phyloP scores from a whole-genome alignment of 352 stramenopile species.

The Hyaloperonospora brassicae region DNA sequence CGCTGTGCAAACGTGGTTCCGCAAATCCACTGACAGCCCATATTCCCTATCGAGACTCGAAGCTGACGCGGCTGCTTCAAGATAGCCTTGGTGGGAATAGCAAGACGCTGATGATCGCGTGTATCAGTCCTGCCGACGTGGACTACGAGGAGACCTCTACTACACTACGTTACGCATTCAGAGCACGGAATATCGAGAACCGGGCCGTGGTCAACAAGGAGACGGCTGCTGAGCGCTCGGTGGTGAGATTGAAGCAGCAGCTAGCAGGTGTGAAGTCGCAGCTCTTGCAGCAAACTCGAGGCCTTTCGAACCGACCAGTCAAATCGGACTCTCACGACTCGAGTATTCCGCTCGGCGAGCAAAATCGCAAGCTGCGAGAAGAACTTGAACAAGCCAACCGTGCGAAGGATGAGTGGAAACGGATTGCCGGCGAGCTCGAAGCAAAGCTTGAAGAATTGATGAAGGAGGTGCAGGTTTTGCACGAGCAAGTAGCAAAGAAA shows the following conservation, averaged over 20 bases:
- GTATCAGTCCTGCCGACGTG: constrained; percentile 64
- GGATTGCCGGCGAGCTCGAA: constrained; percentile 35
- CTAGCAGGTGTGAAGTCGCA: constrained; percentile 57
- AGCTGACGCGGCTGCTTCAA: constrained; percentile 85
- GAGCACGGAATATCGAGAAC: constrained; percentile 98
- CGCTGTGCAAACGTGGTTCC: constrained; percentile 80
- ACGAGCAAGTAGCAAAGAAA: constrained; percentile 7
- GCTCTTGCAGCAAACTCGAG: constrained; percentile 35
- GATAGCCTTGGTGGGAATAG: constrained; percentile 87
- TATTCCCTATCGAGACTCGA: constrained; percentile 87
- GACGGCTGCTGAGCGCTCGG: constrained; percentile 79
- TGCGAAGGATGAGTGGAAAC: constrained; percentile 64
- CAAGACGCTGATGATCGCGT: constrained; percentile 88
- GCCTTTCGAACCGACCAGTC: no score
- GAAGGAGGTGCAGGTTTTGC: constrained; percentile 20
- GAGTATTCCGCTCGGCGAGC: constrained; percentile 13
- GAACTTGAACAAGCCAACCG: constrained; percentile 24
- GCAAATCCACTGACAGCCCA: constrained; percentile 27
- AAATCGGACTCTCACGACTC: no score
- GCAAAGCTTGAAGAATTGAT: constrained; percentile 17
- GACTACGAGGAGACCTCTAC: constrained; percentile 93
- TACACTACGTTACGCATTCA: constrained; percentile 92
- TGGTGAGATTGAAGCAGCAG: constrained; percentile 57
- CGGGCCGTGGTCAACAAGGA: constrained; percentile 95
- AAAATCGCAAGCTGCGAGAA: constrained; percentile 31